Evolutionary conservation across 768 basidiomycete genomes (phyloP).

Genomic region (Rhizopogon vinicolor): DNA sequence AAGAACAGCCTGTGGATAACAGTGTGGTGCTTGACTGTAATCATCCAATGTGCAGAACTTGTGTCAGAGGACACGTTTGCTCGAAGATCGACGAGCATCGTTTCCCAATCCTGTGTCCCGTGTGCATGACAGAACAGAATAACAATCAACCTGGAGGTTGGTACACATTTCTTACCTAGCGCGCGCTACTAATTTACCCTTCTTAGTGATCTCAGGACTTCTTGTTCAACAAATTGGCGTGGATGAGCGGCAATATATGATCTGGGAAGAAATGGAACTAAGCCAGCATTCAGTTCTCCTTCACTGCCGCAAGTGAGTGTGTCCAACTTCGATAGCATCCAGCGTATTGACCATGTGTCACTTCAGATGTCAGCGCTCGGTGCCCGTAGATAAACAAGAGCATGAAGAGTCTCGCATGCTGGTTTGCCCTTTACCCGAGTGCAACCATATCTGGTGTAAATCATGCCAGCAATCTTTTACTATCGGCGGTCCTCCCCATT

Average conservation of each 20-base stretch:
- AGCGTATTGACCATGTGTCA: not conserved
- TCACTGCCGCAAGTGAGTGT: slow-evolving; percentile 46
- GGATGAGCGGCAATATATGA: slow-evolving; percentile 33
- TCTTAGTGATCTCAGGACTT: slow-evolving; percentile 33
- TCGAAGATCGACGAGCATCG: slow-evolving; percentile 47
- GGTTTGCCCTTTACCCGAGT: slow-evolving; percentile 44
- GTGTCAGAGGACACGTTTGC: slow-evolving; percentile 38
- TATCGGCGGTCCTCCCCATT: slow-evolving; percentile 38
- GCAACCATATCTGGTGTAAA: slow-evolving; percentile 58
- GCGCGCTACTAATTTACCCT: not conserved
- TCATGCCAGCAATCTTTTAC: slow-evolving; percentile 41
- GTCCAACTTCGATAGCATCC: not conserved
- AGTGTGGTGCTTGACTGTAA: slow-evolving; percentile 42
- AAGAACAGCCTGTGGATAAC: slow-evolving; percentile 38
- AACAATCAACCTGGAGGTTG: slow-evolving; percentile 27
- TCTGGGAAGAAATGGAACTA: slow-evolving; percentile 45
- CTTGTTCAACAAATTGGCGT: slow-evolving; percentile 45
- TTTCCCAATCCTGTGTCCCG: slow-evolving; percentile 60
- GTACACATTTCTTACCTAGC: slow-evolving; percentile 2
- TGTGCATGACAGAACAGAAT: slow-evolving; percentile 36
- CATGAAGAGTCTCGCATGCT: slow-evolving; percentile 36
- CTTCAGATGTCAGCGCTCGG: slow-evolving; percentile 44
- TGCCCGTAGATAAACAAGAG: slow-evolving; percentile 48
- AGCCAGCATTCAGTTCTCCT: slow-evolving; percentile 36
- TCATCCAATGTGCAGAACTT: slow-evolving; percentile 52